A percentile compares a stretch with the other conserved stretches of the same genome.
Evolutionary conservation across 2,329 filamentous ascomycete genomes (phyloP).

Genomic region (Graphilbum sp.): DNA sequence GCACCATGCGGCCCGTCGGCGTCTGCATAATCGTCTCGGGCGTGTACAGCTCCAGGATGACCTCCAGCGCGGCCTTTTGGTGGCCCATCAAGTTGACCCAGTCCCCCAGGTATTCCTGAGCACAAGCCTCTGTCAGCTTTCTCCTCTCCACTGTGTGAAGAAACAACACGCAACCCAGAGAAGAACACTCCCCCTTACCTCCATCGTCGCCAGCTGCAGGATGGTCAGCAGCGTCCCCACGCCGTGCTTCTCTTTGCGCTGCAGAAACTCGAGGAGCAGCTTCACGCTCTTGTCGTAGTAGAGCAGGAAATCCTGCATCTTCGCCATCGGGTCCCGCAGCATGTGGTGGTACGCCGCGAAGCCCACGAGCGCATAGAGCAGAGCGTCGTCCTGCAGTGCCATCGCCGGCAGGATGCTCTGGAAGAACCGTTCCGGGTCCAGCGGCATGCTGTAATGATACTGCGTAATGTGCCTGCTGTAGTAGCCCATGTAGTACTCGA

Average conservation of each 20-base stretch:
- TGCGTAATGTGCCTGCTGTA: constrained; percentile 62
- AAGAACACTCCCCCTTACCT: no score
- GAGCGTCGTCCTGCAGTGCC: constrained; percentile 57
- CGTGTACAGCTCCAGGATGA: constrained; percentile 63
- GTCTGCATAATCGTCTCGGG: constrained; percentile 59
- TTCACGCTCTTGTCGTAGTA: constrained; percentile 86
- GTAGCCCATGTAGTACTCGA: constrained; percentile 66
- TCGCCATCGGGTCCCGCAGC: constrained; percentile 51
- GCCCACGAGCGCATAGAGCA: constrained; percentile 73
- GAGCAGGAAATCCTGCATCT: constrained; percentile 64
- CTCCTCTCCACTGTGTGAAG: no score
- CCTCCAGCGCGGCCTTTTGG: constrained; percentile 73
- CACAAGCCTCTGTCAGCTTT: no score
- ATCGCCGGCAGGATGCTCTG: constrained; percentile 52
- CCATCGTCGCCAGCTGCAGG: constrained; percentile 80
- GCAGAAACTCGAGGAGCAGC: constrained; percentile 54
- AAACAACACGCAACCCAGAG: no score
- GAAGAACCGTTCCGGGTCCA: constrained; percentile 58
- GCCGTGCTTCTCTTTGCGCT: constrained; percentile 52
- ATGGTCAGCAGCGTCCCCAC: constrained; percentile 72
- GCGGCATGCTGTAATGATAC: constrained; percentile 68
- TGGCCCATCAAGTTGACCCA: constrained; percentile 90
- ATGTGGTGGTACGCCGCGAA: constrained; percentile 82
- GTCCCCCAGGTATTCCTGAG: constrained; percentile 89
- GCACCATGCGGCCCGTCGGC: constrained; percentile 52